Base-by-base conservation (phyloP, 805 yeast species). In the Teunomyces barrocoloradensis region DNA sequence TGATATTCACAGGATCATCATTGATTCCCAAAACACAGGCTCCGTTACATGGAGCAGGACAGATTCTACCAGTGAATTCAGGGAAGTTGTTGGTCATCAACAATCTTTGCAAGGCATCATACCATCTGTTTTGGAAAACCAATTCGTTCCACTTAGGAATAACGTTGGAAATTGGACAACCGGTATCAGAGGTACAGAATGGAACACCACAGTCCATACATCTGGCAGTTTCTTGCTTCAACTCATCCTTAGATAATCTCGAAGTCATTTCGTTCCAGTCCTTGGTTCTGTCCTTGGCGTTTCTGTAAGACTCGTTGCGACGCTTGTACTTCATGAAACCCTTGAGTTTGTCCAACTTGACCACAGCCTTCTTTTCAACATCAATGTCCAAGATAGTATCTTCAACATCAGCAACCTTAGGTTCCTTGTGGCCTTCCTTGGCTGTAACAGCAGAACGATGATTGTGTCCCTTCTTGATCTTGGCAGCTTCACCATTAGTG, bases 171-270 rank as follows among this genome's bases (percentile, higher is more conserved):
- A 92, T 87, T 45, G 99, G 99, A 75, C 99, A 92, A 50, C 99
- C 99, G 38, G 96, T 87, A 68, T 92, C 98, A 42, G 96, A 86
- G 63, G 92, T 95, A 78, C 99, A 92, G 82, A 92, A 92, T 49
- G 99, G 99, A 59, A 94, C 95, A 77, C 99, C 99, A 78, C 99
- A 92, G 72, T 92, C 98, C 96, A 94, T 92, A 79, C 99, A 92
- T 70, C 99, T 83, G 12, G 98, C 97, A 49, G 98, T 88, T 75
- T 92, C 97, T 65, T 79, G 81, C 65, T 84, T 81, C 61, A 92
- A 84, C 56, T 94, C 98, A 44, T 87, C 90, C 69, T 88, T 87
- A 48, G 89, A 75, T 58, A 92, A 76, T 47, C 96, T 81, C 11
- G 81, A 71, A 10, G 95, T 83, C 66, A 92, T 78, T 71, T 92